Evolutionary conservation across 192 early-diverging fungal species (phyloP).

Genomic region (Jimgerdemannia flammicorona): DNA sequence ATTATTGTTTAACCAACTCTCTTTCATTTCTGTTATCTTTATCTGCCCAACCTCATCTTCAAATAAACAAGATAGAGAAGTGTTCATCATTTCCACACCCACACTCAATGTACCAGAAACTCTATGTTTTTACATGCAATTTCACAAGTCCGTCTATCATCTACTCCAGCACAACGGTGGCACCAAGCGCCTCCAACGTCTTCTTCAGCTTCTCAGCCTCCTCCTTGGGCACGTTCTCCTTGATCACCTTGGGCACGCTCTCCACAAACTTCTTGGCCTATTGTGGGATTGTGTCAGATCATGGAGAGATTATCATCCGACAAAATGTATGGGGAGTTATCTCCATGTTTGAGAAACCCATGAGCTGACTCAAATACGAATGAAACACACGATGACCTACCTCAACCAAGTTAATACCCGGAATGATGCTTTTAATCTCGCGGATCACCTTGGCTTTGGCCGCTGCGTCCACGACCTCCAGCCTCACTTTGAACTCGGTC

Average conservation of each 20-base stretch:
- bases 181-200: slow-evolving; percentile 88
- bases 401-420: slow-evolving; percentile 94
- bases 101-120: too few species aligned
- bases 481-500: slow-evolving; percentile 93
- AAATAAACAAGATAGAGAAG: too few species aligned
- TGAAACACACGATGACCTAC: slow-evolving; percentile 29
- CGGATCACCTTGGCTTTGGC: slow-evolving; percentile 97
- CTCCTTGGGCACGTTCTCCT: slow-evolving; percentile 84
- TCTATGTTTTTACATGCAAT: too few species aligned
- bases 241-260: slow-evolving; percentile 93
- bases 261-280: slow-evolving; percentile 99
- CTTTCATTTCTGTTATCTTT: too few species aligned
- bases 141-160: background rate
- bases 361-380: background rate
- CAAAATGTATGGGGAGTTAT: background rate
- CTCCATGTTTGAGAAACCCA: background rate
- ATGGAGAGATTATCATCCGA: background rate
- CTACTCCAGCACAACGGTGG: slow-evolving; percentile 93
- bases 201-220: slow-evolving; percentile 99
- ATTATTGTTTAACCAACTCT: too few species aligned
- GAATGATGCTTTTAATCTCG: slow-evolving; percentile 93
- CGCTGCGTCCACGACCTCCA: slow-evolving; percentile 92
- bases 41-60: too few species aligned
- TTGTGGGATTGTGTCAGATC: background rate
- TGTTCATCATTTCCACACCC: too few species aligned